Evolutionary conservation across 805 yeast genomes (phyloP).

Genomic region (Metschnikowia lochheadii): DNA sequence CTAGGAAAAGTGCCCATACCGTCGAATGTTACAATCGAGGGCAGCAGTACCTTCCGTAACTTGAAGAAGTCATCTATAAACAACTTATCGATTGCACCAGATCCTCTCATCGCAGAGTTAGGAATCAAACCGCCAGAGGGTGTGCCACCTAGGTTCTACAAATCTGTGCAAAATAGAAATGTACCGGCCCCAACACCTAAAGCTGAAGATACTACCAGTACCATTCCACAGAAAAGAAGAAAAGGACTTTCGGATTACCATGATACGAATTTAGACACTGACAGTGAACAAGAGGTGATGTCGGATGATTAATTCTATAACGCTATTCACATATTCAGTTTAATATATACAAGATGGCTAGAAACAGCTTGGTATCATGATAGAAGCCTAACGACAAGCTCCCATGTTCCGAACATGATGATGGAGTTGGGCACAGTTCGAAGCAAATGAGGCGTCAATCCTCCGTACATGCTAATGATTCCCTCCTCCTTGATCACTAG

Average conservation of each 20-base stretch:
- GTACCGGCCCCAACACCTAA: background rate
- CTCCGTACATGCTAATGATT: slow-evolving; percentile 89
- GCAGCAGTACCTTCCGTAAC: slow-evolving; percentile 23
- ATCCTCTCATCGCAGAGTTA: slow-evolving; percentile 26
- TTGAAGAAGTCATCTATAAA: slow-evolving; percentile 29
- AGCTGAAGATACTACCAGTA: background rate
- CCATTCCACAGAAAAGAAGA: background rate
- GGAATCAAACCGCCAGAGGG: slow-evolving; percentile 37
- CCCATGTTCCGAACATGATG: slow-evolving; percentile 99
- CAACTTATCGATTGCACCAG: slow-evolving; percentile 20
- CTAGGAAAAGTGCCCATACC: slow-evolving; percentile 48
- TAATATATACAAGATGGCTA: slow-evolving; percentile 10
- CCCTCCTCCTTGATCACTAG: slow-evolving; percentile 92
- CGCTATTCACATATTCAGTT: background rate
- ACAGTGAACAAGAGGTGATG: slow-evolving; percentile 9
- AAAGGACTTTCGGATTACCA: background rate
- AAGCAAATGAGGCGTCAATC: slow-evolving; percentile 92
- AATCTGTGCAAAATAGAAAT: slow-evolving; percentile 29
- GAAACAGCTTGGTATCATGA: slow-evolving; percentile 6
- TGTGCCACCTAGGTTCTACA: slow-evolving; percentile 46
- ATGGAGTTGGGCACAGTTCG: slow-evolving; percentile 97
- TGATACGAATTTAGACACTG: slow-evolving; percentile 7
- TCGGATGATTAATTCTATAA: slow-evolving; percentile 6
- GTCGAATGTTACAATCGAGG: background rate
- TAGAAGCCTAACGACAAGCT: slow-evolving; percentile 48